Conservation (phyloP, 78 protist species). For the Speleostelium caveatum region DNA sequence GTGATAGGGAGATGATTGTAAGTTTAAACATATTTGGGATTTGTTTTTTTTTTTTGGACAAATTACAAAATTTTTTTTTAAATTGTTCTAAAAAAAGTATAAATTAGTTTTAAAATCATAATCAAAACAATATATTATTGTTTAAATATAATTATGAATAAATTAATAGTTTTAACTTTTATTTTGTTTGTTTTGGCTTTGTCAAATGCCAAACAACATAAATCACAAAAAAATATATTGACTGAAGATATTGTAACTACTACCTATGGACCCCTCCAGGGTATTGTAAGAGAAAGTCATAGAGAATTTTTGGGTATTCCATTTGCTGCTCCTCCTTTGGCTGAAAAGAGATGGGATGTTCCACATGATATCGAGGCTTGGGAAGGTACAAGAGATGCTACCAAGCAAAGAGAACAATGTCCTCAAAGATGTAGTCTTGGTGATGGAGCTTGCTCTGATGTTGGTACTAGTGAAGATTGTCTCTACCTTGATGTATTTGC, state of each 20-base stretch:
- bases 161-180: no score
- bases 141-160: no score
- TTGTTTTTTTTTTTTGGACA: no score
- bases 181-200: no score
- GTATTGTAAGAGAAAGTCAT: not conserved
- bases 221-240: no score
- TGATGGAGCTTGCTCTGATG: not conserved
- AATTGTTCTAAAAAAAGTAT: no score
- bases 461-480: conserved; percentile 35
- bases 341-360: not conserved
- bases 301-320: conserved; percentile 18
- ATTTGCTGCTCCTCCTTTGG: conserved; percentile 20
- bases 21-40: no score
- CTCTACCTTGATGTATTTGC: conserved; percentile 21
- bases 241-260: not conserved
- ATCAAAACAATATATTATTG: no score
- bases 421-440: not conserved
- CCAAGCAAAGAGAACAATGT: not conserved
- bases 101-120: no score
- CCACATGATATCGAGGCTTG: not conserved
- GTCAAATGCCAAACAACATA: no score
- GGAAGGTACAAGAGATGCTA: conserved; percentile 7
- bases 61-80: no score
- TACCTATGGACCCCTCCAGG: not conserved
- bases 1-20: no score